Conservation (phyloP, 106 monocot species). For the Platanthera zijinensis region DNA sequence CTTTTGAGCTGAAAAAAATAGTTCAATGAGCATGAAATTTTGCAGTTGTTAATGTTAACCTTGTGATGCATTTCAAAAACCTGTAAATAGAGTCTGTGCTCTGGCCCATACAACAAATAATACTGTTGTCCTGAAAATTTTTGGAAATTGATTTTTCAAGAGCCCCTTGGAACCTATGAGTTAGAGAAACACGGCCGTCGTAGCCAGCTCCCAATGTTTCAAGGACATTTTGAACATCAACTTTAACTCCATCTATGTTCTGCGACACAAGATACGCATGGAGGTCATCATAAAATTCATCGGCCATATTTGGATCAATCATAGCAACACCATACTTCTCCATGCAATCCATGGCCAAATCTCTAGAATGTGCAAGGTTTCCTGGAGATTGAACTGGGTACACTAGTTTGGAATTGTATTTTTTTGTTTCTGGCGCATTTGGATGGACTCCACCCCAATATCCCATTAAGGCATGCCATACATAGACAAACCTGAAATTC, state of each 20-base stretch:
- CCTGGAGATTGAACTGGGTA: conserved; percentile 45
- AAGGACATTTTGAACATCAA: conserved; percentile 44
- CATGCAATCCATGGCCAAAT: conserved; percentile 45
- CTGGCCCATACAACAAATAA: conserved; percentile 43
- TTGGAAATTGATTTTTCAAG: conserved; percentile 36
- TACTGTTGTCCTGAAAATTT: conserved; percentile 37
- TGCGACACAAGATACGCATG: conserved; percentile 39
- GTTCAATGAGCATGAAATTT: background rate
- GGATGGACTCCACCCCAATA: conserved; percentile 47
- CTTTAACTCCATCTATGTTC: conserved; percentile 42
- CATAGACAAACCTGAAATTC: conserved; percentile 23
- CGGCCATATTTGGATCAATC: conserved; percentile 22
- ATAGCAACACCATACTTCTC: conserved; percentile 34
- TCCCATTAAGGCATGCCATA: conserved; percentile 48
- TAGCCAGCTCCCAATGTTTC: conserved; percentile 29
- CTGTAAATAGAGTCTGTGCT: conserved; percentile 38
- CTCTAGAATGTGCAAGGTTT: conserved; percentile 31
- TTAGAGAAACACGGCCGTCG: conserved; percentile 33
- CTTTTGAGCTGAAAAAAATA: conserved; percentile 34
- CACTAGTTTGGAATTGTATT: conserved; percentile 29
- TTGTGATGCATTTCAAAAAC: conserved; percentile 6
- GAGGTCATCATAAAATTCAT: conserved; percentile 37
- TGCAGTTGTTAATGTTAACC: background rate
- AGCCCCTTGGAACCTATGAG: conserved; percentile 24
- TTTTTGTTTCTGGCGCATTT: conserved; percentile 25